Evolutionary conservation across 257 asterid genomes (phyloP), one percentile per base, ranked within the genome.

Genomic region (Solanum paucissectum): DNA sequence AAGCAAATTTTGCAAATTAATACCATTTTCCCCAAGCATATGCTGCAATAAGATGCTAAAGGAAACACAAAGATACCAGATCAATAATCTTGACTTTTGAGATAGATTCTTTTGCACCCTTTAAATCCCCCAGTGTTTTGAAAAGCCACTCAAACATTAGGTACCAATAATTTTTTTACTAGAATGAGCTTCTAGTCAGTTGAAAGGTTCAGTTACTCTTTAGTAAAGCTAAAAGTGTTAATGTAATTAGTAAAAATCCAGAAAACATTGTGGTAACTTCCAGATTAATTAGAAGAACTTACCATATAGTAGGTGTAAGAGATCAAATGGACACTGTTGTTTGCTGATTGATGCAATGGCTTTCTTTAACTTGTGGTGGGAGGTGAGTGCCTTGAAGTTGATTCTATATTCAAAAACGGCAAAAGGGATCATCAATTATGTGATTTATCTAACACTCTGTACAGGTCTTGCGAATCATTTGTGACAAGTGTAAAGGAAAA

Each of bases 281-380:
- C 64, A 44, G 21, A 60, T 60, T n/a, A 33, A 36, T 29, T 46
- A 34, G 27, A 85, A 69, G n/a, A 82, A 66, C 86, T 75, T 90
- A 94, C 95, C 95, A 84, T 71, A 94, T 60, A 93, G 84, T 64
- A 90, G 85, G 71, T 91, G 92, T 4, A 92, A 52, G 85, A 92
- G 88, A 89, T 91, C 92, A 73, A 91, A 86, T 37, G 95, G 88
- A 38, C 88, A 90, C 32, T 89, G 87, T 37, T 90, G 91, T 87
- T 72, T 82, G 87, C 88, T 89, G 83, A 83, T 84, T 46, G 91
- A 79, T 87, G 92, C 87, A 49, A 85, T 74, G 37, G 88, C 36
- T 81, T 58, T 58, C 27, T 76, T 87, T 87, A 69, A 82, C 89
- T 60, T 89, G 84, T 83, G 86, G 12, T 34, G 87, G 52, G 68